Evolutionary conservation across 441 rosid genomes (phyloP).

Genomic region (Manihot esculenta): DNA sequence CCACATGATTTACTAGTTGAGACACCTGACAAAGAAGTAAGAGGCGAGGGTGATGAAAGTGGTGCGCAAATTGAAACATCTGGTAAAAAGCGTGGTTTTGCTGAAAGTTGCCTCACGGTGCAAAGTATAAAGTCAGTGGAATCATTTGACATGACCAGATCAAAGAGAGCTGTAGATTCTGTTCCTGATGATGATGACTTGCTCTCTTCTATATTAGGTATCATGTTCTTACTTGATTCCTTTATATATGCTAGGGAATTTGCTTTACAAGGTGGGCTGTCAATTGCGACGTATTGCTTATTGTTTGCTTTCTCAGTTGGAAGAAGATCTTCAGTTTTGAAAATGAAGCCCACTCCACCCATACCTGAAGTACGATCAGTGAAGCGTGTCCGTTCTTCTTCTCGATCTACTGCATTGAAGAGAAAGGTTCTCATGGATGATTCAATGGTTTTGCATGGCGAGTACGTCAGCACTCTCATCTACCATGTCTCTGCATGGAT

Average conservation of each 20-base stretch:
- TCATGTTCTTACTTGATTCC: neutral
- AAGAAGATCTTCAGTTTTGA: constrained; percentile 75
- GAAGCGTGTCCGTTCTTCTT: constrained; percentile 61
- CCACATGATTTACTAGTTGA: constrained; percentile 51
- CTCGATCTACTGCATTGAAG: constrained; percentile 63
- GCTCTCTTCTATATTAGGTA: constrained; percentile 97
- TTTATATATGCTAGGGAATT: neutral
- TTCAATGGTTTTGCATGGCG: constrained; percentile 95
- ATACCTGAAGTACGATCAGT: constrained; percentile 54
- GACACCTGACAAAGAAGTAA: constrained; percentile 63
- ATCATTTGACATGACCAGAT: constrained; percentile 57
- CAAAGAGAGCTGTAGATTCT: constrained; percentile 59
- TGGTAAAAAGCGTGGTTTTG: constrained; percentile 71
- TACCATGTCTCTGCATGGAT: neutral
- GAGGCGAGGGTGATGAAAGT: constrained; percentile 37
- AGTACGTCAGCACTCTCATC: constrained; percentile 48
- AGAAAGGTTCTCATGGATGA: constrained; percentile 98
- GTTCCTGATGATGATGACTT: constrained; percentile 96
- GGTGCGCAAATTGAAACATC: constrained; percentile 44
- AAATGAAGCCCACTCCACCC: constrained; percentile 77
- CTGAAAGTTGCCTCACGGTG: constrained; percentile 72
- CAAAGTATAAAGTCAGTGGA: constrained; percentile 70
- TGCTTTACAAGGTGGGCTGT: neutral
- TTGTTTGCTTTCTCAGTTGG: constrained; percentile 57
- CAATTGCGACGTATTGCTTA: neutral